Conservation (phyloP, 106 monocot species). For the Posidonia australis region DNA sequence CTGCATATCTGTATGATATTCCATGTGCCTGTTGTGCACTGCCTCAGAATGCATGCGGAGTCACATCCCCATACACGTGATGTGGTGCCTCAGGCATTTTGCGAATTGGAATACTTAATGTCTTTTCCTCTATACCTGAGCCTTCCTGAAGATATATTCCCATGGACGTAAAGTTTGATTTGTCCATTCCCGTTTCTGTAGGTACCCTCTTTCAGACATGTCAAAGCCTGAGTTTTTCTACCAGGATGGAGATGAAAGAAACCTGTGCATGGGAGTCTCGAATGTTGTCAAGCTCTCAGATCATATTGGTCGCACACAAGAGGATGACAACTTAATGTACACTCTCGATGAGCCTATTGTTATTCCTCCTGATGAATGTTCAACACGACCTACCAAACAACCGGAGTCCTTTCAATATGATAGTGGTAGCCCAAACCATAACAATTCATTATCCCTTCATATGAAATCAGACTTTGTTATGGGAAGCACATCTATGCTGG, state of each 20-base stretch:
- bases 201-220: slow-evolving; percentile 40
- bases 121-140: not conserved
- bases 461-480: slow-evolving; percentile 28
- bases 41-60: no score
- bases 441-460: slow-evolving; percentile 30
- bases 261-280: slow-evolving; percentile 1
- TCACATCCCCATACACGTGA: not conserved
- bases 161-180: not conserved
- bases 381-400: slow-evolving; percentile 14
- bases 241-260: slow-evolving; percentile 23
- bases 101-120: not conserved
- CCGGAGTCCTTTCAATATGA: slow-evolving; percentile 28
- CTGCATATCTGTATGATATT: not conserved
- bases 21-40: not conserved
- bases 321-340: slow-evolving; percentile 22
- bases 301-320: slow-evolving; percentile 13
- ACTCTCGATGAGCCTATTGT: slow-evolving; percentile 33
- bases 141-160: not conserved
- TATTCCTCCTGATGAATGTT: slow-evolving; percentile 35
- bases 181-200: slow-evolving; percentile 10
- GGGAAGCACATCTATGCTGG: slow-evolving; percentile 11
- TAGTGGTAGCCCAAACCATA: slow-evolving; percentile 67
- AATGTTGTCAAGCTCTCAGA: slow-evolving; percentile 21
- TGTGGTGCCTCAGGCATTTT: not conserved
- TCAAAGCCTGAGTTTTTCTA: slow-evolving; percentile 31